Percentiles rank a stretch among this genome's conserved stretches.
Conservation (phyloP, 2,329 filamentous ascomycete genomes). For the Talaromyces atroroseus region DNA sequence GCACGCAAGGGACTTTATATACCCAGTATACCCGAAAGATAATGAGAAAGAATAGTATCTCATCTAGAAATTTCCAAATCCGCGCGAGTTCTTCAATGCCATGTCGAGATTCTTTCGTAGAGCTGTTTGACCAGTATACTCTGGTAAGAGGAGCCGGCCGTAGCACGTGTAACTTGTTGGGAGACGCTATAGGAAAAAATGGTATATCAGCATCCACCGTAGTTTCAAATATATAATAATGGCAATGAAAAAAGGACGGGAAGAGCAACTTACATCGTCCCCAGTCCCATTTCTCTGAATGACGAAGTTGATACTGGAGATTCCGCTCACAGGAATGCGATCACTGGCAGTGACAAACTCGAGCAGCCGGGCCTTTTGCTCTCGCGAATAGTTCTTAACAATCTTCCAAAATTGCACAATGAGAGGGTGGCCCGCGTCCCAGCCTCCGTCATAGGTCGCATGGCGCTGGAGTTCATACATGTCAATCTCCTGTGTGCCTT, state of each 20-base stretch:
- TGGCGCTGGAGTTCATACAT: conserved; percentile 65
- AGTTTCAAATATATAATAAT: conserved; percentile 1
- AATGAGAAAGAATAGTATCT: not conserved
- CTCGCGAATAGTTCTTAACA: conserved; percentile 57
- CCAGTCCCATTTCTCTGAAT: conserved; percentile 71
- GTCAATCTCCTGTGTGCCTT: conserved; percentile 78
- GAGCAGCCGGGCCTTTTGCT: conserved; percentile 69
- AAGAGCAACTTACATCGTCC: conserved; percentile 38
- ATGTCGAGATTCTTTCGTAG: conserved; percentile 71
- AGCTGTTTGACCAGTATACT: conserved; percentile 67
- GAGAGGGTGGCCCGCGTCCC: conserved; percentile 61
- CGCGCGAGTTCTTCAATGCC: conserved; percentile 80
- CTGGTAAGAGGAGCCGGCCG: conserved; percentile 76
- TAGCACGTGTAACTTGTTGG: conserved; percentile 93
- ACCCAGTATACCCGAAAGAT: not conserved
- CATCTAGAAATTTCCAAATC: conserved; percentile 72
- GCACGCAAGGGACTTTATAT: not conserved
- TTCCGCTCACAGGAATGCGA: conserved; percentile 79
- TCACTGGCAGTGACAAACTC: conserved; percentile 96
- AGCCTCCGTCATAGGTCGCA: conserved; percentile 73
- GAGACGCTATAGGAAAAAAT: conserved; percentile 42
- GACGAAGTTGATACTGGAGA: conserved; percentile 74
- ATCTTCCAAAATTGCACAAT: conserved; percentile 81
- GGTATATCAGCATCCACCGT: conserved; percentile 10
- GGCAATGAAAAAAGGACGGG: not conserved